Evolutionary conservation across 495 filamentous ascomycete genomes (phyloP), one percentile per base, ranked within the genome.

Genomic region (Recurvomyces mirabilis): DNA sequence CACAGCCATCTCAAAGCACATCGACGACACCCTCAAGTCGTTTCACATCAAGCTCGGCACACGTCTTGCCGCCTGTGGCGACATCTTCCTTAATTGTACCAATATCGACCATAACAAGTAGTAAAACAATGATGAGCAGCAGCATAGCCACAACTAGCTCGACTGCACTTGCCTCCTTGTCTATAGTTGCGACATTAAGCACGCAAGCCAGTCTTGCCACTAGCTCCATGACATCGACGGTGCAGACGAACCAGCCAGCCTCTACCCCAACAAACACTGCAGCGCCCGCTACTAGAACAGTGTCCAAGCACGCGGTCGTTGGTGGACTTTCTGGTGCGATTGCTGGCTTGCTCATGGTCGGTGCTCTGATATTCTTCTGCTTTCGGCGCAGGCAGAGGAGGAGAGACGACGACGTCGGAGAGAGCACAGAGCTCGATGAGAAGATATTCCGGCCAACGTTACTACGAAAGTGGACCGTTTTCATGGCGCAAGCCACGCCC

Each of bases 261-360:
- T 3, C 13, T 9, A 38, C 33, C 20, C 38, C 43, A 7, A 18
- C 24, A 40, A 23, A 20, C 9, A 47, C 48, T 18, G 41, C 40
- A 4, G 12, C 31, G 22, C 14, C 12, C 14, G 15, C 17, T 30
- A 10, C 38, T 4, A 12, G 14, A 17, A 42, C 25, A 5, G 28
- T 13, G 7, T 14, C 47, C 4, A 38, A 22, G 10, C 30, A 17
- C 29, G 45, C 45, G 10, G 46, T 54, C 14, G 30, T 49, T n/a
- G 51, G 51, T 22, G 51, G 51, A 1, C 36, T 54, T 2, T 20
- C 34, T 14, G 51, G 51, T 9, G 28, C 51, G 2, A 41, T 54
- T 9, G 51, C 40, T 13, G 41, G 46, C 9, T 37, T 54, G 3
- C 35, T 54, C 4, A 10, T 54, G 39, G 36, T 54, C 19, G 51